Evolutionary conservation across 768 basidiomycete genomes (phyloP), one percentile per base, ranked within the genome.

Genomic region (Russula sp.): DNA sequence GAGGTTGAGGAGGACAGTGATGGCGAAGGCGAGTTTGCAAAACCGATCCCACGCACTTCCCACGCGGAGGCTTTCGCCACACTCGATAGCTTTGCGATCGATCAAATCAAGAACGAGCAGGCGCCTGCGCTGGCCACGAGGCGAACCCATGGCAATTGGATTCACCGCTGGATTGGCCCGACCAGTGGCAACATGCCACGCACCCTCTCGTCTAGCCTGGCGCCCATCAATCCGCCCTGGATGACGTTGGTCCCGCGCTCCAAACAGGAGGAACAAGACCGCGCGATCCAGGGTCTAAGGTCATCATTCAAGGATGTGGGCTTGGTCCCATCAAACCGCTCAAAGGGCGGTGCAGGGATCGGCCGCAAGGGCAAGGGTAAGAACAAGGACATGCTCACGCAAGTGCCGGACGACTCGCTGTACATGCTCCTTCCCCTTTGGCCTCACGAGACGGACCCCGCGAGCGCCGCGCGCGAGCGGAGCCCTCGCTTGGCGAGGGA

Each of bases 351-450:
- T 25, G 66, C 66, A 35, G 65, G 66, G 56, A 66, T 65, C 46
- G 68, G 65, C 45, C 68, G 67, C 51, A 66, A 53, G 39, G 63
- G 61, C 14, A 60, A 56, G 41, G 56, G 42, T 16, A 65, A 56
- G 49, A 59, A 63, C 29, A 63, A 67, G 49, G 64, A 81, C 60
- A 76, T 87, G 63, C 82, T 90, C 59, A 77, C 81, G 38, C 76
- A 82, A 38, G 77, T 92, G 41, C 86, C 86, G 0, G 73, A 80
- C 6, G 88, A 91, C 14, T 82, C 83, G 25, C 75, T 91, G 55
- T 90, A 86, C 70, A 92, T 93, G 90, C 79, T 91, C 29, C 76
- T 93, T 18, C 90, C 90, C 16, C 77, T 93, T n/a, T 93, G 90
- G 89, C 83, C 86, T 9, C 81, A 85, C 18, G 86, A 88, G 66